phyloP scores from a whole-genome alignment of 176 grass and related monocot genomes.

The Rhynchospora tenuis region DNA sequence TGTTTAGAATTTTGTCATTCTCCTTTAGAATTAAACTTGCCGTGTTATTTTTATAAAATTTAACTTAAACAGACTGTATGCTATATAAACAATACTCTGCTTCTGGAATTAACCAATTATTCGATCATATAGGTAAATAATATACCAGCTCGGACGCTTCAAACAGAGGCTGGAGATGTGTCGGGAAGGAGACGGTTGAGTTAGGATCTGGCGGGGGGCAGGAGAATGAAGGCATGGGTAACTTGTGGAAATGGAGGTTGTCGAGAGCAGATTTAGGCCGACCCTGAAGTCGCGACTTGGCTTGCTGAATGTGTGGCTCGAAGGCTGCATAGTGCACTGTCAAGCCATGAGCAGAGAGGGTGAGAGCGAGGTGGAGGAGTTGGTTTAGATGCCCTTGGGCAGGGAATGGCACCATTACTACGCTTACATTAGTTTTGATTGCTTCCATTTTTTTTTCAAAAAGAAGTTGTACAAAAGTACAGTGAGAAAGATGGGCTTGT shows the following conservation, averaged over 20 bases:
- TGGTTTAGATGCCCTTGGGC: slow-evolving; percentile 76
- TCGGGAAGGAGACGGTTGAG: slow-evolving; percentile 35
- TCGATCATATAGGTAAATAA: neutral
- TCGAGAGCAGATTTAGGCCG: slow-evolving; percentile 2
- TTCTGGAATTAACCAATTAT: too few species aligned
- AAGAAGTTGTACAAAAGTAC: too few species aligned
- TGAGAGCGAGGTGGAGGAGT: slow-evolving; percentile 53
- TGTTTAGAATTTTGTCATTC: too few species aligned
- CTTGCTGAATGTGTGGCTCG: slow-evolving; percentile 44
- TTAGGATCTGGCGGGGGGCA: slow-evolving; percentile 25
- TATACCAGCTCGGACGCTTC: slow-evolving; percentile 30
- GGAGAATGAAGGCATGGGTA: slow-evolving; percentile 33
- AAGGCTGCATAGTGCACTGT: slow-evolving; percentile 51
- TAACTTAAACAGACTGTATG: too few species aligned
- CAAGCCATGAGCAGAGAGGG: slow-evolving; percentile 38
- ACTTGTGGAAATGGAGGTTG: slow-evolving; percentile 39
- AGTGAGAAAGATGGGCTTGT: too few species aligned
- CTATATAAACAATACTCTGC: slow-evolving; percentile 6
- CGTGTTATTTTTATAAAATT: too few species aligned
- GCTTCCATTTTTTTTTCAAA: neutral
- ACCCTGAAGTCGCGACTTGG: slow-evolving; percentile 39
- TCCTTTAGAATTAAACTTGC: too few species aligned
- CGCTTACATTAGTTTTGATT: slow-evolving; percentile 30
- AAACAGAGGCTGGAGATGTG: slow-evolving; percentile 44
- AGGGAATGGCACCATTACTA: slow-evolving; percentile 53